A percentile compares a stretch with the other conserved stretches of the same genome.
Evolutionary conservation across 2,329 filamentous ascomycete species (phyloP).

Genomic region (Colletotrichum higginsianum): DNA sequence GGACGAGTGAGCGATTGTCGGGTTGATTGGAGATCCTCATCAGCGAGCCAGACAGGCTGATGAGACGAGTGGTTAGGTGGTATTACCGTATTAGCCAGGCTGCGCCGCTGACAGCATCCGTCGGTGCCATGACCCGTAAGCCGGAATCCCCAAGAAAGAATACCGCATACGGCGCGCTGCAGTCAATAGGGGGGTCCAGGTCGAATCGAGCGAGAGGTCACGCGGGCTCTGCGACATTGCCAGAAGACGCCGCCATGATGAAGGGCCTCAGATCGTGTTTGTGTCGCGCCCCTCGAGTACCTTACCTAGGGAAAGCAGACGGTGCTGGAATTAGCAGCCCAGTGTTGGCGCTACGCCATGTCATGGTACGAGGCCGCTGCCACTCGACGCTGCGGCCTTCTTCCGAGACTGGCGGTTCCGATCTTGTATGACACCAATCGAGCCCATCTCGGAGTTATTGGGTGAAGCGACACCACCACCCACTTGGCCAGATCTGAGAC

Average conservation of each 20-base stretch:
- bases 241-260: slow-evolving; percentile 8
- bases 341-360: neutral
- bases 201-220: slow-evolving; percentile 25
- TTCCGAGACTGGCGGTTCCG: neutral
- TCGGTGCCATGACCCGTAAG: slow-evolving; percentile 23
- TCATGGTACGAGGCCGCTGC: slow-evolving; percentile 5
- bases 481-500: slow-evolving; percentile 35
- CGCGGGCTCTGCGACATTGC: slow-evolving; percentile 14
- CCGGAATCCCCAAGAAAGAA: slow-evolving; percentile 20
- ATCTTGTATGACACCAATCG: slow-evolving; percentile 10
- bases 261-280: slow-evolving; percentile 19
- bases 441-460: slow-evolving; percentile 25
- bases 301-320: slow-evolving; percentile 9
- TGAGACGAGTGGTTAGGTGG: neutral
- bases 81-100: slow-evolving; percentile 7
- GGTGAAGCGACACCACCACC: slow-evolving; percentile 2
- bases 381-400: slow-evolving; percentile 16
- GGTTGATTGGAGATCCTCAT: slow-evolving; percentile 29
- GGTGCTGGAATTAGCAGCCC: slow-evolving; percentile 9
- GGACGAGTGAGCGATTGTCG: slow-evolving; percentile 26
- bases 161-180: slow-evolving; percentile 26
- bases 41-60: slow-evolving; percentile 34
- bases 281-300: neutral
- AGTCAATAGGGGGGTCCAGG: slow-evolving; percentile 29
- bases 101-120: slow-evolving; percentile 34